Base-by-base conservation (phyloP, 140 eudicot species). In the Anethum foeniculum region DNA sequence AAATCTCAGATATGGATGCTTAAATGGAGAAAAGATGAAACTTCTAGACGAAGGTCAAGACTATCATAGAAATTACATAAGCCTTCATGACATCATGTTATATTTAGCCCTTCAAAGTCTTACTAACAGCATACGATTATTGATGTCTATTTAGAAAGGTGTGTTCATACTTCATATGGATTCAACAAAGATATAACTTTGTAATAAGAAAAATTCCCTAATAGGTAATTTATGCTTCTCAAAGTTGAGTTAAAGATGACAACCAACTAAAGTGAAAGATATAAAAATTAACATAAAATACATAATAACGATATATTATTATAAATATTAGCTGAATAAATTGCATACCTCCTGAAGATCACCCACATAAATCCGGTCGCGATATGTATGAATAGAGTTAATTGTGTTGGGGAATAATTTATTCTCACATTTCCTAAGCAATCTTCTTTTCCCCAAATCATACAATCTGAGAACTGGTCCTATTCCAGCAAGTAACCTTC, bases 331-430 rank as follows among this genome's bases (percentile, higher is more conserved):
- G 48, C 0, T 9, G 1, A 2, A 36, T 60, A 81, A 4, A 68
- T 49, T 13, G 34, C 88, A 83, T 82, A 95, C 99, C 97, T 95
- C 99, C 76, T 95, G 97, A 80, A 95, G 87, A 83, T 95, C 99
- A 84, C 99, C 99, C 23, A 95, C 99, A 79, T 95, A 95, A 82
- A 95, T 93, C 43, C 99, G 92, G 84, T 95, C 99, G 79, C 99
- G 99, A 68, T 95, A 95, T 8, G 98, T 93, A 77, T 95, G 92
- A 71, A 95, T 92, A 0, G 97, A 84, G 64, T 86, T 89, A 48
- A 95, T 93, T n/a, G 98, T 85, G 79, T 89, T 95, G 0, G 99
- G 99, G 83, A 95, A 93, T 80, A 92, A 76, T 89, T 95, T 95
- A 77, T 95, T 95, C 89, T 95, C 99, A 78, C 99, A 95, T 86